phyloP scores from a whole-genome alignment of 208 protist species.

The Leptomonas seymouri region DNA sequence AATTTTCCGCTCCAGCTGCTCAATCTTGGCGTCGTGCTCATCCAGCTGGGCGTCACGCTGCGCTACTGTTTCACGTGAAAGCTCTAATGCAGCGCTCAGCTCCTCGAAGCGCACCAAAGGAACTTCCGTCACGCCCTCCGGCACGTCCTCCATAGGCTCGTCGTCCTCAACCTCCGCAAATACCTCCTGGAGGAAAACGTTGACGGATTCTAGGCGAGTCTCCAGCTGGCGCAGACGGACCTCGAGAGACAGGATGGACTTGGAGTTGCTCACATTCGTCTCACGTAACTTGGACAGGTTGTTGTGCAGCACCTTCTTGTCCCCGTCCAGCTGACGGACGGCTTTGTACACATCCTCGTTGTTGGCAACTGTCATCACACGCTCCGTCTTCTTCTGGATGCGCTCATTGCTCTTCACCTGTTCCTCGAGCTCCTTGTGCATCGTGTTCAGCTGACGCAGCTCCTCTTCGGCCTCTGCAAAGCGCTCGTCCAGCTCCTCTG shows the following conservation, averaged over 20 bases:
- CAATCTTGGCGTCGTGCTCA: constrained; percentile 68
- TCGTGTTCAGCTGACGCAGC: constrained; percentile 39
- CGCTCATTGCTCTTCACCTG: constrained; percentile 74
- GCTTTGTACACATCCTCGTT: constrained; percentile 65
- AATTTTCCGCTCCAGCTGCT: constrained; percentile 78
- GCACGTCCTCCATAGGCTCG: constrained; percentile 59
- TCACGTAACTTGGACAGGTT: constrained; percentile 76
- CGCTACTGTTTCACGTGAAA: constrained; percentile 60
- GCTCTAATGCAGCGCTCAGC: constrained; percentile 58
- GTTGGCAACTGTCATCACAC: constrained; percentile 43
- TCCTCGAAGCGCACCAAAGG: constrained; percentile 73
- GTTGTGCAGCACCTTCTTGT: constrained; percentile 77
- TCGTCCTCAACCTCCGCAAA: constrained; percentile 73
- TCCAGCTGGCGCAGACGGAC: constrained; percentile 77
- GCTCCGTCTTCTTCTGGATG: constrained; percentile 85
- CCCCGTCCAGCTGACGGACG: constrained; percentile 70
- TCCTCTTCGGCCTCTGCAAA: constrained; percentile 58
- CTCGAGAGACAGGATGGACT: constrained; percentile 80
- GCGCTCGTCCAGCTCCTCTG: constrained; percentile 45
- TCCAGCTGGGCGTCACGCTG: constrained; percentile 78
- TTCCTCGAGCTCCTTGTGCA: constrained; percentile 46
- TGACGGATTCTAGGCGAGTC: constrained; percentile 68
- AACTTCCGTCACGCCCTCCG: constrained; percentile 62
- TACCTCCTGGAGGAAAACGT: constrained; percentile 77
- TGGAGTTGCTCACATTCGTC: constrained; percentile 66